Base-by-base conservation (phyloP, 2,329 filamentous ascomycete species). In the Penicillium sp. region DNA sequence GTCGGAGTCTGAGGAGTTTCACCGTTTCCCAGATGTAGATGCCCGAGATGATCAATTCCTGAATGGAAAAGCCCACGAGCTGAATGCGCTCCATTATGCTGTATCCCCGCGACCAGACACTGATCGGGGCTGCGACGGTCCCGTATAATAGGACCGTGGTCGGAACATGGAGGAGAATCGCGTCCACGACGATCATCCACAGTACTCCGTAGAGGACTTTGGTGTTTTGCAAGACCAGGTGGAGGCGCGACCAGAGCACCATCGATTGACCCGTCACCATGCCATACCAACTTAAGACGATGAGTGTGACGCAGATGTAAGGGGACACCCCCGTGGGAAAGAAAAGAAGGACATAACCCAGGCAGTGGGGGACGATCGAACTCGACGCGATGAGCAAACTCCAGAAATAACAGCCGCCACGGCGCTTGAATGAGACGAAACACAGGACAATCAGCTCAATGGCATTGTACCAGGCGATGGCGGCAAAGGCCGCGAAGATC, bases 21-120 rank as follows among this genome's bases (percentile, higher is more conserved):
- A 81, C 68, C 0, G 83, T 82, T 60, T 84, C 81, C 67, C 70
- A 73, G 30, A 85, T 82, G 65, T 84, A 85, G 19, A 83, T 72
- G 1, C 75, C 72, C 0, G 82, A 84, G 42, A 85, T 79, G 43
- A 83, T 75, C 53, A 80, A 72, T 59, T 85, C 83, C 65, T 85
- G 83, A 6, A 84, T 48, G 59, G 80, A 83, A 67, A 85, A 85
- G 3, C 81, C 74, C 1, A 80, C 79, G 53, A 85, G 78, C 64
- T 85, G 82, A 4, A 85, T 74, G 58, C 80, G 80, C 63, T 85
- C 83, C 72, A 82, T 76, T n/a, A 78, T 61, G 19, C 74, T 70
- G 62, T 79, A 80, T 1, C 71, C 76, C 0, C 45, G 56, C 5
- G 69, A 54, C 64, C 73, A 79, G 6, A 25, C 52, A 7, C 52